Conservation (phyloP, 768 basidiomycete genomes). For the Trametes gibbosa region DNA sequence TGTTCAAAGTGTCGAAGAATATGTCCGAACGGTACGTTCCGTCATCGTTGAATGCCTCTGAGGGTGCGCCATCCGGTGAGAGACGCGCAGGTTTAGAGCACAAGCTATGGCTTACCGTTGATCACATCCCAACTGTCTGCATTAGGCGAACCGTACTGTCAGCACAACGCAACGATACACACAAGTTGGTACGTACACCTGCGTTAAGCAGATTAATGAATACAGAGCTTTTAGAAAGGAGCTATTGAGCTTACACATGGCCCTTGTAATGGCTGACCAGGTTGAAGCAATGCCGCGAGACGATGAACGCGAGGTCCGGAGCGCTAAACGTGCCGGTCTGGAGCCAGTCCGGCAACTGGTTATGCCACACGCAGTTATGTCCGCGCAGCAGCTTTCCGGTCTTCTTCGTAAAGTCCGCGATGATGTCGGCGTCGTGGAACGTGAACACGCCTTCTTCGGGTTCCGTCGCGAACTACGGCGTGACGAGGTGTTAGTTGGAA, state of each 20-base stretch:
- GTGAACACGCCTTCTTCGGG: constrained; percentile 46
- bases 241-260: constrained; percentile 38
- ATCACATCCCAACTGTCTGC: constrained; percentile 52
- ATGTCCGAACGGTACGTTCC: constrained; percentile 51
- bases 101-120: constrained; percentile 45
- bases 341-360: constrained; percentile 52
- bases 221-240: no score
- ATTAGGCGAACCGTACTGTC: background rate
- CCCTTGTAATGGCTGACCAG: constrained; percentile 52
- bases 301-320: constrained; percentile 35
- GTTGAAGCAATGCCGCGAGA: constrained; percentile 47
- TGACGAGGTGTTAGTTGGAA: background rate
- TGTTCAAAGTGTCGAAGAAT: constrained; percentile 49
- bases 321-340: constrained; percentile 38
- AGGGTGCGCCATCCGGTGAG: no score
- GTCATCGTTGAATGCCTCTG: constrained; percentile 55
- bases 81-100: no score
- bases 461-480: constrained; percentile 49
- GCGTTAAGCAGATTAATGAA: background rate
- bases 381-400: constrained; percentile 46
- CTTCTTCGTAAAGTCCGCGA: constrained; percentile 42
- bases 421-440: constrained; percentile 44
- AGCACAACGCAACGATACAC: background rate
- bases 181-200: constrained; percentile 15
- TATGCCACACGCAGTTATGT: constrained; percentile 47